Conservation (phyloP, 495 filamentous ascomycete genomes). For the Friedmanniomyces simplex region DNA sequence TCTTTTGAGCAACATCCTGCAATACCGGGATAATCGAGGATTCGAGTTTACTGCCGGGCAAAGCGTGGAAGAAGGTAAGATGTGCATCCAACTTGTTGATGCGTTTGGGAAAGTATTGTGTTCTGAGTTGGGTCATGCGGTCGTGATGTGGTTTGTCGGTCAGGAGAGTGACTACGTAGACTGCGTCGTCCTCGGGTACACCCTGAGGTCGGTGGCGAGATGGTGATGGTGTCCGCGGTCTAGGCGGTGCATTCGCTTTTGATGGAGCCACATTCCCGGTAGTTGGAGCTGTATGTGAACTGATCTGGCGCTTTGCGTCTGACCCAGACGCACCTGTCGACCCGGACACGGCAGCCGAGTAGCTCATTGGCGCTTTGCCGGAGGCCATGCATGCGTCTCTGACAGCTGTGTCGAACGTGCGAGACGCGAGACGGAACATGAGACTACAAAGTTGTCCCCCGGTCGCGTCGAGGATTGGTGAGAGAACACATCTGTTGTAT, state of each 20-base stretch:
- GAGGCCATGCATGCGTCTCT: too few relatives aligned
- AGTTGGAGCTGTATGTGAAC: too few relatives aligned
- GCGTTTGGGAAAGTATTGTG: conserved; percentile 23
- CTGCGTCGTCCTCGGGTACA: conserved; percentile 4
- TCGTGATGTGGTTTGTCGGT: conserved; percentile 24
- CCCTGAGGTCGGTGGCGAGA: conserved; percentile 2
- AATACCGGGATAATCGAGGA: conserved; percentile 14
- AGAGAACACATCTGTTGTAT: too few relatives aligned
- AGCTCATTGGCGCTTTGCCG: background rate
- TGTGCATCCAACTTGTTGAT: conserved; percentile 29
- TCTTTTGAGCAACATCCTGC: background rate
- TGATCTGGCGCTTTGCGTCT: too few relatives aligned
- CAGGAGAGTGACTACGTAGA: conserved; percentile 26
- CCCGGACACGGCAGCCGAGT: background rate
- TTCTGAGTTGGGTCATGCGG: conserved; percentile 21
- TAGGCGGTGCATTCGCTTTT: background rate
- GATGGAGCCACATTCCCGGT: too few relatives aligned
- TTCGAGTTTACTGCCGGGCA: conserved; percentile 23
- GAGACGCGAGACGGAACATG: too few relatives aligned
- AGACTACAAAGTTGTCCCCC: too few relatives aligned
- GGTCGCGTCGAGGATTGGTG: too few relatives aligned
- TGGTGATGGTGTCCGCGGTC: background rate
- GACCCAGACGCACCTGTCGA: background rate
- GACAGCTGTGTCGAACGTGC: too few relatives aligned
- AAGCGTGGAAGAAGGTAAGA: conserved; percentile 29